Base-by-base conservation (phyloP, 495 filamentous ascomycete genomes). In the Penicillium turbatum region DNA sequence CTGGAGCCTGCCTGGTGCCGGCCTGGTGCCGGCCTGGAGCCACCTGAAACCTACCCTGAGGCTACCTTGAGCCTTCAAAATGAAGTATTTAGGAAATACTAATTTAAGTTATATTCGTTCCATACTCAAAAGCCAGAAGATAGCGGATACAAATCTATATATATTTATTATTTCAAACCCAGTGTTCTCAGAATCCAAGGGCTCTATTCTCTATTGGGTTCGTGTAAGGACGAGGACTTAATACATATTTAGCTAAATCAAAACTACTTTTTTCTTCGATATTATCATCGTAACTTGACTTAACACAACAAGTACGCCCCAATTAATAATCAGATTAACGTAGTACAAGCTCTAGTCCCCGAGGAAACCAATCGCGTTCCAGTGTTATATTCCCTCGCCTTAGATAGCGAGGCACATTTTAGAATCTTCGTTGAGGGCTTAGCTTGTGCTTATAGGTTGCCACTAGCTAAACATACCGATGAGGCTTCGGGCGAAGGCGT, bases 261-360 rank as follows among this genome's bases (percentile, higher is more conserved):
- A 42, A 6, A 24, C 19, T 42, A 42, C 17, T 26, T 24, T 42
- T 26, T 42, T 11, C 27, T 42, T 42, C 1, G 21, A 27, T 42
- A 0, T 42, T 42, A 42, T 42, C 11, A 21, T 6, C 5, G 39
- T 42, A 42, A 42, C 0, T 21, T 13, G 19, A 30, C 4, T 30
- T 30, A 4, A 30, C 27, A 8, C 27, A 8, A 4, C 4, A 30
- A 30, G 27, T 8, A 30, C 27, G 27, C 27, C 27, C 27, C 8
- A 30, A 4, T 8, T 8, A 30, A 42, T 42, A 5, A 42, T 42
- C 39, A 24, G 6, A 26, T 24, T 27, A 21, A 24, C 21, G 26
- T 42, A 9, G 10, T 35, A 26, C 39, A 21, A 42, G 39, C 17
- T 42, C 39, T 60, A 92, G n/a, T 35, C 32, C 32, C 32, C 32